phyloP scores from a whole-genome alignment of 163 green algal species.

The Prototheca wickerhamii region DNA sequence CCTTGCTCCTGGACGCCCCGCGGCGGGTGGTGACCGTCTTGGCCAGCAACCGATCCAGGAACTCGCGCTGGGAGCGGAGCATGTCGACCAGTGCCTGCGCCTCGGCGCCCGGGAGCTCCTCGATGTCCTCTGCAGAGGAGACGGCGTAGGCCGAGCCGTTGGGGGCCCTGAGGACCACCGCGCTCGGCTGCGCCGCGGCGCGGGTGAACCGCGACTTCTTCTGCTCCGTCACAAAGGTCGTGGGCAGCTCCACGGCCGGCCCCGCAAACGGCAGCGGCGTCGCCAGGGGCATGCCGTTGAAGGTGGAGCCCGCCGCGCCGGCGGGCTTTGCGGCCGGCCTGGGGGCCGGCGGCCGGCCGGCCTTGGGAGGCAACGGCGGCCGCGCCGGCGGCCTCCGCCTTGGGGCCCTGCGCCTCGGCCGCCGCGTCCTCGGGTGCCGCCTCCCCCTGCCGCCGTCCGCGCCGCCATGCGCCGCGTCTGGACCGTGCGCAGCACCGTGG shows the following conservation, averaged over 20 bases:
- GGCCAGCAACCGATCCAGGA: constrained; percentile 11
- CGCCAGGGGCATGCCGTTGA: constrained; percentile 15
- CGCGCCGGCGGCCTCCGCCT: not conserved
- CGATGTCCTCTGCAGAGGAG: constrained; percentile 1
- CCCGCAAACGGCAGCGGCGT: constrained; percentile 20
- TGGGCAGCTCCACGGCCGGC: constrained; percentile 2
- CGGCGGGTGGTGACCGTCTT: constrained; percentile 5
- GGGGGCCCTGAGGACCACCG: constrained; percentile 9
- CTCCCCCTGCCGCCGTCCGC: not conserved
- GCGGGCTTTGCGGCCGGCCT: not conserved
- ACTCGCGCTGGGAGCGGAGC: constrained; percentile 9
- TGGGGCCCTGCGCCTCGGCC: not conserved
- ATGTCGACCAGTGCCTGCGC: constrained; percentile 8
- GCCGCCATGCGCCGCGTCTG: constrained; percentile 2
- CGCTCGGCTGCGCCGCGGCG: not conserved
- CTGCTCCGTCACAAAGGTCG: constrained; percentile 8
- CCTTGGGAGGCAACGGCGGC: not conserved
- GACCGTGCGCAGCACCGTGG: constrained; percentile 9
- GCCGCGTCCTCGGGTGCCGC: not conserved
- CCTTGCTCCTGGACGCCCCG: too few species aligned
- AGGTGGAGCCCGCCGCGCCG: not conserved
- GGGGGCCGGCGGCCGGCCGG: too few species aligned
- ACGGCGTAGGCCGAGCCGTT: constrained; percentile 14
- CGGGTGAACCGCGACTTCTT: constrained; percentile 5
- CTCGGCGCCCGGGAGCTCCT: constrained; percentile 7